Evolutionary conservation across 805 yeast species (phyloP), one percentile per base, ranked within the genome.

Genomic region (Tetrapisispora iriomotensis): DNA sequence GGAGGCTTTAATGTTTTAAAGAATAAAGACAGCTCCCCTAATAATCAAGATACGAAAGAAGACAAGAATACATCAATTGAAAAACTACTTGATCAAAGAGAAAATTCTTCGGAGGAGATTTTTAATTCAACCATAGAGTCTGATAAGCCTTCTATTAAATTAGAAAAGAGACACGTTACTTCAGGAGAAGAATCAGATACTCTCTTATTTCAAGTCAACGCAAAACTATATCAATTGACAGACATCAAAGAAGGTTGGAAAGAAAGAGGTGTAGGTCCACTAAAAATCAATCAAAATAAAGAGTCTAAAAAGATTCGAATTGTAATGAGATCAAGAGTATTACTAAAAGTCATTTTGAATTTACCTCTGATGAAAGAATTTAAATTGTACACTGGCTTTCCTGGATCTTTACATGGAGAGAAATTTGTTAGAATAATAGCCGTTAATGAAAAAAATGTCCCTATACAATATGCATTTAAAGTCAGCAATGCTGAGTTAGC

Each of bases 161-260:
- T 81, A 33, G 71, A 70, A 36, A 76, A 72, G 50, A 75, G 74
- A 46, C 72, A 72, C 3, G 64, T 79, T 9, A 71, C 76, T 42
- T 86, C 97, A 0, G 98, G 97, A 1, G 98, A 92, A 60, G 98
- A 92, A 59, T 69, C 75, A 40, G 98, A 92, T 56, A 67, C 67
- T 25, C 74, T 82, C 0, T 54, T 79, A 7, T 84, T 74, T 57
- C 74, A 75, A 32, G 72, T 82, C 28, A 77, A 81, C 35, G 85
- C 94, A 4, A 85, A 88, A 54, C 64, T 92, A 21, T 92, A 88
- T 56, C 82, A 83, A 51, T 65, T 88, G 23, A 65, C 79, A 0
- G 72, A 77, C 27, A 67, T 82, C 3, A 58, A 72, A 8, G 76
- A 71, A 14, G 96, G 96, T 2, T 92, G 98, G 98, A 92, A 85